Conservation (phyloP, 176 grass and related monocot species). For the Musa schizocarpa region DNA sequence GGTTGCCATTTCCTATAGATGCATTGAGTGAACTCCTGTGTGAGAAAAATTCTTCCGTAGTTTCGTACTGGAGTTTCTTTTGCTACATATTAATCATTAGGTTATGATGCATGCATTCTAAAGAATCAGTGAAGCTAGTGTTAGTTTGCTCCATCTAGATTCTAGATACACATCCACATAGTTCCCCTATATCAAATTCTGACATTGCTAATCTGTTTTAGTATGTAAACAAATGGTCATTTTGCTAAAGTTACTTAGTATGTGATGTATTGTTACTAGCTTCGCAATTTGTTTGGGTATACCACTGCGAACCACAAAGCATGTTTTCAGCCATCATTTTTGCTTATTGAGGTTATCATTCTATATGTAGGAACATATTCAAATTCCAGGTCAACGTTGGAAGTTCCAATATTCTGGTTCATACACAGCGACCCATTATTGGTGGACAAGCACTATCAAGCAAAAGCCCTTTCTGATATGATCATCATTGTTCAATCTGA, state of each 20-base stretch:
- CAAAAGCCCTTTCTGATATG: slow-evolving; percentile 85
- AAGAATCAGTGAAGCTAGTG: background rate
- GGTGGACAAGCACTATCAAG: slow-evolving; percentile 92
- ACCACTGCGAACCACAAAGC: background rate
- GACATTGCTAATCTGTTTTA: background rate
- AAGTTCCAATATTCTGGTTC: slow-evolving; percentile 98
- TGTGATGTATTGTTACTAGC: background rate
- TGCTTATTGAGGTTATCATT: background rate
- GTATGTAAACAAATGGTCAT: background rate
- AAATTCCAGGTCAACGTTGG: slow-evolving; percentile 58
- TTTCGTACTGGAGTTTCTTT: background rate
- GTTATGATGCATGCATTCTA: background rate
- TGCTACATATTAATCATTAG: background rate
- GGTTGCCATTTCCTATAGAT: slow-evolving; percentile 4
- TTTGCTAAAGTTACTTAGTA: background rate
- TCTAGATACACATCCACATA: background rate
- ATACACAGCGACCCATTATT: slow-evolving; percentile 72
- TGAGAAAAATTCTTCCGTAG: background rate
- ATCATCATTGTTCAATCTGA: slow-evolving; percentile 93
- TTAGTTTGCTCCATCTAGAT: background rate
- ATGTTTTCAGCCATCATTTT: background rate
- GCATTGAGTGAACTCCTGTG: background rate
- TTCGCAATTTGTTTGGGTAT: background rate
- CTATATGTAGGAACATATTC: background rate
- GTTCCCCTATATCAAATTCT: background rate